Conservation (phyloP, 352 stramenopile genomes). For the Globisporangium uncinulatum region DNA sequence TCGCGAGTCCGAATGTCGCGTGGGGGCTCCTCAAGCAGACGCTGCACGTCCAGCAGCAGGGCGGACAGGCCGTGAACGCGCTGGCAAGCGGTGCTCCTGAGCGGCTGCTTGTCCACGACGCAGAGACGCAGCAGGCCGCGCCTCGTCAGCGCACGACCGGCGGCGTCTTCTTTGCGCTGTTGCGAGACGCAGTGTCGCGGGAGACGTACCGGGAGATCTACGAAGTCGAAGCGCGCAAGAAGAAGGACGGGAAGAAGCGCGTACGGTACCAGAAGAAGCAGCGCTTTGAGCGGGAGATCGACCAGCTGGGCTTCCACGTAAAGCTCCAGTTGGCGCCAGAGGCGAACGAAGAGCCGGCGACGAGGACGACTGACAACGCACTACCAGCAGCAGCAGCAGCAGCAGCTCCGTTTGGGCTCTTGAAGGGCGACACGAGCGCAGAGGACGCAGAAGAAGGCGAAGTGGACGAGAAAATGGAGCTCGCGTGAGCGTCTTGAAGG, state of each 20-base stretch:
- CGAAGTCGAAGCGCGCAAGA: constrained; percentile 62
- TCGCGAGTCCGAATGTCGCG: constrained; percentile 49
- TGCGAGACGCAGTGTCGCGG: constrained; percentile 56
- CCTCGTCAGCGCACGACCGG: constrained; percentile 62
- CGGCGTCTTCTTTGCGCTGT: constrained; percentile 59
- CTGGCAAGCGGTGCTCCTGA: constrained; percentile 36
- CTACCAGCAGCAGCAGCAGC: neutral
- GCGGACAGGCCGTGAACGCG: constrained; percentile 48
- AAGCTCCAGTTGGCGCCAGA: constrained; percentile 26
- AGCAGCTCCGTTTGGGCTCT: neutral
- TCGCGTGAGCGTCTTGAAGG: constrained; percentile 4
- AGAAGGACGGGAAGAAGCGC: constrained; percentile 69
- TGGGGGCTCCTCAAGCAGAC: constrained; percentile 66
- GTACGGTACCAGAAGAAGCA: constrained; percentile 37
- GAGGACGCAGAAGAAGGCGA: constrained; percentile 26
- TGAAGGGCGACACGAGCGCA: neutral
- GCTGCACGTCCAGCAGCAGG: constrained; percentile 55
- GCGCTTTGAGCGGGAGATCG: constrained; percentile 58
- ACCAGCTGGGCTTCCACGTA: constrained; percentile 46
- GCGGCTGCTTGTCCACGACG: constrained; percentile 41
- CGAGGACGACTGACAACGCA: neutral
- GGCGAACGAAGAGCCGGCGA: neutral
- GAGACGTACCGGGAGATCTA: constrained; percentile 75
- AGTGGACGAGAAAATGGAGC: constrained; percentile 33
- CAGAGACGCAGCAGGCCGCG: constrained; percentile 30